Evolutionary conservation across 805 yeast genomes (phyloP).

Genomic region (Brettanomyces bruxellensis): DNA sequence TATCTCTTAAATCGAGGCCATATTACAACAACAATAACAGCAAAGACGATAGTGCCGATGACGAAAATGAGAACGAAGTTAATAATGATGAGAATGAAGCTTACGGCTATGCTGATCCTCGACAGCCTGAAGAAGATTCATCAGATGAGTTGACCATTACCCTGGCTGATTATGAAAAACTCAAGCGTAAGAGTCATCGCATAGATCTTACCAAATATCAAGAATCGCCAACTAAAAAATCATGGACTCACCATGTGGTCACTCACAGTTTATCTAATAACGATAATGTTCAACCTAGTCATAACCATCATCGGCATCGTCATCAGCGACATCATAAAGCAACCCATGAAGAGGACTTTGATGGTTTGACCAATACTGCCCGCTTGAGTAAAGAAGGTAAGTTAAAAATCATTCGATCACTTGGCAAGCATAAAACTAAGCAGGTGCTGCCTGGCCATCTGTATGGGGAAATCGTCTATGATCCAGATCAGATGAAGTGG

Average conservation of each 20-base stretch:
- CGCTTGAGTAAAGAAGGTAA: slow-evolving; percentile 24
- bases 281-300: too few relatives aligned
- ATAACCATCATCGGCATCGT: slow-evolving; percentile 2
- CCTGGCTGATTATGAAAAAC: slow-evolving; percentile 16
- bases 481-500: slow-evolving; percentile 46
- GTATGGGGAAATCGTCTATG: slow-evolving; percentile 41
- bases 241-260: neutral
- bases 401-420: slow-evolving; percentile 19
- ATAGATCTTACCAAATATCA: slow-evolving; percentile 21
- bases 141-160: slow-evolving; percentile 21
- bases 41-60: too few relatives aligned
- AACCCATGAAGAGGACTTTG: neutral
- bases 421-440: slow-evolving; percentile 18
- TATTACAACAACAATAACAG: slow-evolving; percentile 6
- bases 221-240: slow-evolving; percentile 12
- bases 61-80: too few relatives aligned
- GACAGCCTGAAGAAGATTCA: too few relatives aligned
- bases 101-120: slow-evolving; percentile 3
- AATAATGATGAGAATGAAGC: slow-evolving; percentile 20
- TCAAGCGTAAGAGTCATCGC: slow-evolving; percentile 17
- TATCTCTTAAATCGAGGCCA: slow-evolving; percentile 3
- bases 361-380: slow-evolving; percentile 6
- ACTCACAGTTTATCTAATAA: neutral
- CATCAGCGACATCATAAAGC: neutral
- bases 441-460: slow-evolving; percentile 22